Evolutionary conservation across 2,329 filamentous ascomycete species (phyloP), one percentile per base, ranked within the genome.

Genomic region (Fusarium pseudocircinatum): DNA sequence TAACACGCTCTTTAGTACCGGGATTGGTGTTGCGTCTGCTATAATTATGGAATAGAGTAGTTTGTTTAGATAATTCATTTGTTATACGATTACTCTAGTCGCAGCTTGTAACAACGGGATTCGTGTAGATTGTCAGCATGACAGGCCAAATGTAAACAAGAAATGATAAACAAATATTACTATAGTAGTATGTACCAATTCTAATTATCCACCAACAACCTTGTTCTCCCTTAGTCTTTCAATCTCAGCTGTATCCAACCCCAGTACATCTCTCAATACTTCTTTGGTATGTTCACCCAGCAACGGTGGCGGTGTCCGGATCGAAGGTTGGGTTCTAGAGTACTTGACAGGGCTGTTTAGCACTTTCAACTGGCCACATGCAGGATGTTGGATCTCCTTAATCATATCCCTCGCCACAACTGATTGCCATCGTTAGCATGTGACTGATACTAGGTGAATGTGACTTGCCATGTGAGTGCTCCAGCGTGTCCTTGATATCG

Each of bases 321-420:
- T 90, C 7, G 89, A 88, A 0, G 95, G 94, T 70, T 88, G 90
- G 30, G 92, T 92, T 73, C 95, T 90, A 9, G 94, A 97, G 81
- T 94, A 97, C 80, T 99, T 98, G 66, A 98, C 92, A 6, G 96
- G 96, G 2, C 94, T 96, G 78, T 97, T 97, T 42, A 98, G 91
- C 75, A 98, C 84, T 82, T 94, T 95, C 72, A 98, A 92, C 1
- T 91, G 88, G 0, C 96, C 96, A 80, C 95, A 97, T 4, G 86
- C 85, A 7, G 89, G 89, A 80, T 99, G 96, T 1, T 97, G 88
- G 26, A 97, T 85, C 79, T 97, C 92, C 18, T 93, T 89, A 1
- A 98, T 92, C 96, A 99, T 98, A 61, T 91, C 88, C 60, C 96
- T 88, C 28, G 95, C 95, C 11, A 26, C 34, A 2, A 70, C 66